These are phyloP conservation scores for Quillaja saponaria DNA, from an alignment of 306 rosid species.

Conservation along the genomic window DNA sequence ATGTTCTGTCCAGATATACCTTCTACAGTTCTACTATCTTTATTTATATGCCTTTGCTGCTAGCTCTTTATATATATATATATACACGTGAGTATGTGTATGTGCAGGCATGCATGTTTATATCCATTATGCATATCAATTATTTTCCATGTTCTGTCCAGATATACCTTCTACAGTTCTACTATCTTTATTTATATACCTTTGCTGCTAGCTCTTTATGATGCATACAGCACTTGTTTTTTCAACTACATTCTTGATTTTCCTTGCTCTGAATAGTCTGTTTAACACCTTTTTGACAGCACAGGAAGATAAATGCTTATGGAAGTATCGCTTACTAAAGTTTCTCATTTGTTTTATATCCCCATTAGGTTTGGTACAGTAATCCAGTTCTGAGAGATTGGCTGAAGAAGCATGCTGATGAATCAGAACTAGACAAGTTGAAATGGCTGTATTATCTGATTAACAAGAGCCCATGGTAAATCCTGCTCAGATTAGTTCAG, in stretches of 20 bases:
- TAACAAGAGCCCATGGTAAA: constrained; percentile 87
- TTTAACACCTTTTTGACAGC: constrained; percentile 15
- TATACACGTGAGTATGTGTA: not conserved
- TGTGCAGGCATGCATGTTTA: constrained; percentile 15
- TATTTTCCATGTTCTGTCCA: too few species aligned
- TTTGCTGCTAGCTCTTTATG: too few species aligned
- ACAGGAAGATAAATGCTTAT: constrained; percentile 11
- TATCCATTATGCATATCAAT: constrained; percentile 14
- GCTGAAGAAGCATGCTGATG: constrained; percentile 69
- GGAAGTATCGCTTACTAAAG: constrained; percentile 30
- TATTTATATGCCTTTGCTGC: too few species aligned
- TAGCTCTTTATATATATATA: not conserved
- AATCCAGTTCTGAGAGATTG: constrained; percentile 84
- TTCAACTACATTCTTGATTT: not conserved
- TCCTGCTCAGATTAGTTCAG: too few species aligned
- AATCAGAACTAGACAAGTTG: constrained; percentile 71
- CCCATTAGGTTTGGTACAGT: constrained; percentile 72
- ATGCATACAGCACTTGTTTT: too few species aligned
- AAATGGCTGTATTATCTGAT: constrained; percentile 90
- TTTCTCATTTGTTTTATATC: constrained; percentile 22
- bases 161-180: too few species aligned
- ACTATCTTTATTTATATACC: too few species aligned
- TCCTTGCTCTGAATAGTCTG: constrained; percentile 15
- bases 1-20: too few species aligned
- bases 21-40: too few species aligned